phyloP scores from a whole-genome alignment of 176 grass and related monocot genomes.

The Carex pumila region DNA sequence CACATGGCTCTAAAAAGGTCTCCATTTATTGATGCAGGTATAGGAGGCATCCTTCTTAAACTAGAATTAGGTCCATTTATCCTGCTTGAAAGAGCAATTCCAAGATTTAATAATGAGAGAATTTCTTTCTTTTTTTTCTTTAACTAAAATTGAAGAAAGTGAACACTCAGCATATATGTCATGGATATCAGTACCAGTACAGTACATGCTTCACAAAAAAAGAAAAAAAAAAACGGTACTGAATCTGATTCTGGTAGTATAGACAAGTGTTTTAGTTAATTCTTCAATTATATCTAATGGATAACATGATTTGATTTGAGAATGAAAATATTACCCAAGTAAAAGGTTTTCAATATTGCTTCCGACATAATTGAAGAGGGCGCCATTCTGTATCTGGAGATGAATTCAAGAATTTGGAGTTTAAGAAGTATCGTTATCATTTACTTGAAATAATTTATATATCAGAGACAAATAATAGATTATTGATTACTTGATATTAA shows the following conservation, averaged over 20 bases:
- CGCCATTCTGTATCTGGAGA: conserved; percentile 12
- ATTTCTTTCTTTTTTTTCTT: background rate
- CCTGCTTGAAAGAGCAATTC: background rate
- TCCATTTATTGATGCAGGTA: conserved; percentile 12
- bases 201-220: background rate
- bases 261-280: background rate
- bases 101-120: background rate
- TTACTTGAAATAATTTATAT: background rate
- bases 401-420: background rate
- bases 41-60: conserved; percentile 16
- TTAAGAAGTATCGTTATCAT: background rate
- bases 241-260: background rate
- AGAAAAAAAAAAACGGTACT: background rate
- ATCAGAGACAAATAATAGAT: background rate
- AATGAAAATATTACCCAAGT: conserved; percentile 16
- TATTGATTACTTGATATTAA: background rate
- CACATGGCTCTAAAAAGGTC: conserved; percentile 6
- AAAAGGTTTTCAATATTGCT: conserved; percentile 15
- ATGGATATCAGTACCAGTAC: background rate
- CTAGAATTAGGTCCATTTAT: background rate
- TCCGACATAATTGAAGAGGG: conserved; percentile 4
- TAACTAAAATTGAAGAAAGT: background rate
- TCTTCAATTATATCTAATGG: background rate
- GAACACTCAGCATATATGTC: background rate
- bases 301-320: background rate